Conservation (phyloP, 2,329 filamentous ascomycete genomes). For the Waltergamsia citrina region DNA sequence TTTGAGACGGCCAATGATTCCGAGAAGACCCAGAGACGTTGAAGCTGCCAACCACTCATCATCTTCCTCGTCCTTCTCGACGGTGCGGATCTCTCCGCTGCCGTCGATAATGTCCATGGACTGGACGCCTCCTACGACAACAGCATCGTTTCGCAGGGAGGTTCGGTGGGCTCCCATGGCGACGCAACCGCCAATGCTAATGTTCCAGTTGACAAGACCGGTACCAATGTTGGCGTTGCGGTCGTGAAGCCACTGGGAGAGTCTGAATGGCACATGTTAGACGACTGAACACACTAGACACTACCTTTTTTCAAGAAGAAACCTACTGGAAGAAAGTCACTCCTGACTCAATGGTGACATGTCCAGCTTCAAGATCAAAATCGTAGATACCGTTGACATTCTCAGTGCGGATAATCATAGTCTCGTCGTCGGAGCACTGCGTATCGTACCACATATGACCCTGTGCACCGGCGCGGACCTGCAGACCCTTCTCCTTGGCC, state of each 20-base stretch:
- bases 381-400: constrained; percentile 32
- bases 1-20: constrained; percentile 36
- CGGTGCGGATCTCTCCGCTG: constrained; percentile 27
- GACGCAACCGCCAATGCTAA: constrained; percentile 37
- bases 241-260: constrained; percentile 38
- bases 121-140: constrained; percentile 37
- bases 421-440: constrained; percentile 38
- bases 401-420: constrained; percentile 37
- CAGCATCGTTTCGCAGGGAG: constrained; percentile 35
- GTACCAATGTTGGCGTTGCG: constrained; percentile 36
- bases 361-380: constrained; percentile 22
- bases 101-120: constrained; percentile 40
- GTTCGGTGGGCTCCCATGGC: constrained; percentile 43
- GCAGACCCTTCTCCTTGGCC: constrained; percentile 25
- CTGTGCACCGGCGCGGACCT: constrained; percentile 36
- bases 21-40: constrained; percentile 37
- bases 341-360: constrained; percentile 38
- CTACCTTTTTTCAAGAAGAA: not conserved
- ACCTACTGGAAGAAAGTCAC: constrained; percentile 35
- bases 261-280: constrained; percentile 8
- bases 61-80: constrained; percentile 28
- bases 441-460: constrained; percentile 46
- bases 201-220: constrained; percentile 44
- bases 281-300: not conserved
- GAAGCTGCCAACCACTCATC: constrained; percentile 43